Evolutionary conservation across 257 asterid genomes (phyloP).

Genomic region (Salvia hispanica): DNA sequence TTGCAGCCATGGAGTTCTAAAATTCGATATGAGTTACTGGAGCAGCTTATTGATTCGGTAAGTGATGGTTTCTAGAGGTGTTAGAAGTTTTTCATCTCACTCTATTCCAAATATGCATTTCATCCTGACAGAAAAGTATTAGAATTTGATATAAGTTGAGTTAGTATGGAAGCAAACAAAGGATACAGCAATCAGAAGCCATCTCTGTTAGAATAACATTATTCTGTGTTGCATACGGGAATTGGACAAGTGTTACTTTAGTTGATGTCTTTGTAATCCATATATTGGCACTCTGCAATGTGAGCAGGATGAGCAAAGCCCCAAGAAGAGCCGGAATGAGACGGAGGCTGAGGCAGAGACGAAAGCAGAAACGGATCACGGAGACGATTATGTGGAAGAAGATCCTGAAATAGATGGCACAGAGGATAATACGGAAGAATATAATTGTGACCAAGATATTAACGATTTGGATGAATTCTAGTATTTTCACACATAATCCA

Average conservation of each 20-base stretch:
- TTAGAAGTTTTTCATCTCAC: neutral
- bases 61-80: constrained; percentile 33
- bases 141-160: neutral
- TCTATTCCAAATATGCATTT: neutral
- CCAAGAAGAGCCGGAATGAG: constrained; percentile 41
- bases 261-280: neutral
- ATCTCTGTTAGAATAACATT: no score
- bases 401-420: constrained; percentile 29
- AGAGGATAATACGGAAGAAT: constrained; percentile 36
- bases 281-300: constrained; percentile 1
- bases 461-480: constrained; percentile 24
- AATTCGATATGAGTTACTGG: constrained; percentile 55
- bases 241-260: neutral
- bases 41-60: constrained; percentile 58
- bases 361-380: neutral
- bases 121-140: neutral
- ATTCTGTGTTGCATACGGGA: neutral
- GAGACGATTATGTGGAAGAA: constrained; percentile 13
- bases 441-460: constrained; percentile 33
- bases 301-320: constrained; percentile 36
- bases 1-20: constrained; percentile 62
- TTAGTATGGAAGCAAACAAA: neutral
- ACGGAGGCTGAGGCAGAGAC: neutral
- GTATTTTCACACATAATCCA: neutral
- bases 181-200: no score